Evolutionary conservation across 345 rosid species (phyloP).

Genomic region (Melaleuca alternifolia): DNA sequence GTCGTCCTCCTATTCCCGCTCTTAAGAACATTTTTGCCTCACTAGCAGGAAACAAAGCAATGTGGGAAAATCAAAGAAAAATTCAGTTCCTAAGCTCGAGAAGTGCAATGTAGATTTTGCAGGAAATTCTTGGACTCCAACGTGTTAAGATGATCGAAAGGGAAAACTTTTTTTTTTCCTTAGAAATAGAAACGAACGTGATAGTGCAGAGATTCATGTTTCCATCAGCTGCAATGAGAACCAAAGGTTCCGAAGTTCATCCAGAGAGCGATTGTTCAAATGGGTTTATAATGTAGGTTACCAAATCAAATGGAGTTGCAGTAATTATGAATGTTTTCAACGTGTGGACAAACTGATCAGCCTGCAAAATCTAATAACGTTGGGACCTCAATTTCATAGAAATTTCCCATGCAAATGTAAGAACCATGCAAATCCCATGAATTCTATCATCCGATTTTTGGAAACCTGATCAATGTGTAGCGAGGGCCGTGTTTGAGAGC

Average conservation of each 20-base stretch:
- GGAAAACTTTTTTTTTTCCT: background rate
- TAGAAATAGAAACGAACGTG: background rate
- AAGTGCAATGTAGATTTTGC: background rate
- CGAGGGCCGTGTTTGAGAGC: background rate
- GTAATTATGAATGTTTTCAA: background rate
- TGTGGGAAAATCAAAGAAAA: background rate
- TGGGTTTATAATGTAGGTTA: background rate
- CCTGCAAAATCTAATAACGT: background rate
- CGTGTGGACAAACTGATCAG: background rate
- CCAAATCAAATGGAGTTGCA: background rate
- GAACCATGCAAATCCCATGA: background rate
- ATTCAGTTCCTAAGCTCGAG: background rate
- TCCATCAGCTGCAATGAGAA: background rate
- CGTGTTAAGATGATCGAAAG: background rate
- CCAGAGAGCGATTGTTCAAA: background rate
- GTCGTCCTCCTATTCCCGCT: constrained; percentile 41
- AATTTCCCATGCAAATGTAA: background rate
- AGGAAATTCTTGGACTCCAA: background rate
- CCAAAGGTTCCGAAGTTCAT: background rate
- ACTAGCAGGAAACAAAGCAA: background rate
- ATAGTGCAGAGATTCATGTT: background rate
- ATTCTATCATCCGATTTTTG: background rate
- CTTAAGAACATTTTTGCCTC: background rate
- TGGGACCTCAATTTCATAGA: background rate
- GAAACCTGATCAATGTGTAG: background rate